phyloP scores from a whole-genome alignment of 345 rosid genomes.

The Eucalyptus melliodora region DNA sequence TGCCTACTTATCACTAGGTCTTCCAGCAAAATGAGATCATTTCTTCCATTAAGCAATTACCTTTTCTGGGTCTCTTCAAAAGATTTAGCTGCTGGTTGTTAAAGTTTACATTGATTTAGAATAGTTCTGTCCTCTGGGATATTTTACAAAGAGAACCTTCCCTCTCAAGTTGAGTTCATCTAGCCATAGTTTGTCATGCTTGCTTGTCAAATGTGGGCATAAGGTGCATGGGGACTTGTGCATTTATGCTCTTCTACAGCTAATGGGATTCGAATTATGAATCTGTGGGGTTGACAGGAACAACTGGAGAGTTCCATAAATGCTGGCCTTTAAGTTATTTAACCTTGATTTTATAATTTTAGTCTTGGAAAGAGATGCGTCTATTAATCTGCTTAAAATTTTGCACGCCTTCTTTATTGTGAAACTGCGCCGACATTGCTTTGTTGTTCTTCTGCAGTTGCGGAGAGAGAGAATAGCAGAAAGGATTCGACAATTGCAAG shows the following conservation, averaged over 20 bases:
- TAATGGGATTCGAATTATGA: not conserved
- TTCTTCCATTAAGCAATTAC: not conserved
- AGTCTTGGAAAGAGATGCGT: not conserved
- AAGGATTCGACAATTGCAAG: conserved; percentile 94
- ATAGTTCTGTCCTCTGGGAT: not conserved
- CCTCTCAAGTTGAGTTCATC: not conserved
- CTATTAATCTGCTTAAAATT: not conserved
- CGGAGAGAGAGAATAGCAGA: conserved; percentile 98
- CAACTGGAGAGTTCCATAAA: not conserved
- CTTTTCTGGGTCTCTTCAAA: not conserved
- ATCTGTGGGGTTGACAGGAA: not conserved
- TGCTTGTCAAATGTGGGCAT: not conserved
- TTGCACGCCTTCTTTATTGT: not conserved
- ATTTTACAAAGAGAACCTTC: not conserved
- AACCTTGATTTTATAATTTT: not conserved
- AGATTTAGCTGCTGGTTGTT: not conserved
- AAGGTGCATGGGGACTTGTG: not conserved
- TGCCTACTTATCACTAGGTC: not conserved
- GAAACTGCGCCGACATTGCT: not conserved
- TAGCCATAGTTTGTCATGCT: not conserved
- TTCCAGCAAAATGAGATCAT: not conserved
- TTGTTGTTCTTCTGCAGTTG: conserved; percentile 35
- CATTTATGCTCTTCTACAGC: not conserved
- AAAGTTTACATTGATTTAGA: not conserved
- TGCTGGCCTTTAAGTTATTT: not conserved